Evolutionary conservation across 257 asterid genomes (phyloP).

Genomic region (Nicotiana attenuata): DNA sequence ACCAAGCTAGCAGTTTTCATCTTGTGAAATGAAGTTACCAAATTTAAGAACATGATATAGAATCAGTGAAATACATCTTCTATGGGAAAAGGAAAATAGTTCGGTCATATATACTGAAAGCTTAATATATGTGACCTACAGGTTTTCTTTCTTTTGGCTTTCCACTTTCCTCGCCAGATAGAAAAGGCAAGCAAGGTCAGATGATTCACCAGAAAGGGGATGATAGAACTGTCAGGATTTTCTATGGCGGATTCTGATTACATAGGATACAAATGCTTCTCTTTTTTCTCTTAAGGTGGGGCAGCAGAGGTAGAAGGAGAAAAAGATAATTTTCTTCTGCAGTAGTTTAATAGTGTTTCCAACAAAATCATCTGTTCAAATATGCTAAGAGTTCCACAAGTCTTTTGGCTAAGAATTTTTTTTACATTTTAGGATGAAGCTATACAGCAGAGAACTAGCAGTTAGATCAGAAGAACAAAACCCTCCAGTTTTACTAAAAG

Average conservation of each 20-base stretch:
- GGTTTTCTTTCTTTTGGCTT: not conserved
- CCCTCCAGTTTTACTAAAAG: not conserved
- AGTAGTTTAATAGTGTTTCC: not conserved
- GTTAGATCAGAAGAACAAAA: not conserved
- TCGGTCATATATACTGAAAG: not conserved
- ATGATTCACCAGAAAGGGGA: not conserved
- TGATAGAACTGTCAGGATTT: no score
- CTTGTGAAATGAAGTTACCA: not conserved
- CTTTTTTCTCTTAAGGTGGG: not conserved
- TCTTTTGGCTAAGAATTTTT: not conserved
- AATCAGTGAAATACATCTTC: not conserved
- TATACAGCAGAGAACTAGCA: not conserved
- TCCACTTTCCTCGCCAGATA: not conserved
- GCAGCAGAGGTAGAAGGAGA: not conserved
- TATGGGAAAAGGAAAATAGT: not conserved
- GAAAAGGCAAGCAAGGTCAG: not conserved
- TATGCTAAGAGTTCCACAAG: not conserved
- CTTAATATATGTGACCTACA: not conserved
- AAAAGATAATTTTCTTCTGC: not conserved
- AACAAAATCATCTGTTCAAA: not conserved
- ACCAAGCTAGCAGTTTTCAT: not conserved
- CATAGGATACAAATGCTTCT: not conserved
- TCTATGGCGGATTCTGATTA: no score
- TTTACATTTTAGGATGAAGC: not conserved
- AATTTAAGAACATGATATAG: not conserved